A percentile compares a stretch with the other conserved stretches of the same genome.
Evolutionary conservation across 208 protist species (phyloP).

Genomic region (Wallacemonas sp.): DNA sequence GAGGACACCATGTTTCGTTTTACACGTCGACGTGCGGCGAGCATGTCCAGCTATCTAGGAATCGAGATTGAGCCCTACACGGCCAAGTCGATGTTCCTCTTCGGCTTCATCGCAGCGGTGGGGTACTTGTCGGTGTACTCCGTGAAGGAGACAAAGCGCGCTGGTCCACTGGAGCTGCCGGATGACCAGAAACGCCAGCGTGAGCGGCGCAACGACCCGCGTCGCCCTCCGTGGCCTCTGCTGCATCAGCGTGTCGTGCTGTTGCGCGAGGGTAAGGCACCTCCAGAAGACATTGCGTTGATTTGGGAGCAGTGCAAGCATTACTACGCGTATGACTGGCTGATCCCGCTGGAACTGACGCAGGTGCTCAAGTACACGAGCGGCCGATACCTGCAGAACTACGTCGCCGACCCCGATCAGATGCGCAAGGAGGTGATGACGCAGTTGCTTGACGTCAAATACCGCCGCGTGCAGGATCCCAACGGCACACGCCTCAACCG

Average conservation of each 20-base stretch:
- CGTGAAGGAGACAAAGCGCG: slow-evolving; percentile 81
- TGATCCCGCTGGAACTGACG: slow-evolving; percentile 81
- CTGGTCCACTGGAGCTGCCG: slow-evolving; percentile 68
- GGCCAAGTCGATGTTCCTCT: slow-evolving; percentile 76
- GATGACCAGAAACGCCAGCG: slow-evolving; percentile 65
- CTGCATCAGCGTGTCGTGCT: slow-evolving; percentile 80
- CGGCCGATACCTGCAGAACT: slow-evolving; percentile 71
- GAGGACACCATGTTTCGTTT: slow-evolving; percentile 40
- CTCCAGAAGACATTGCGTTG: slow-evolving; percentile 71
- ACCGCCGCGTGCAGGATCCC: slow-evolving; percentile 64
- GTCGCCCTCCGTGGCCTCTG: slow-evolving; percentile 80
- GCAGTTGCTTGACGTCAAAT: slow-evolving; percentile 81
- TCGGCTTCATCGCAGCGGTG: slow-evolving; percentile 70
- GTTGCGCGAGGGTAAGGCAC: slow-evolving; percentile 70
- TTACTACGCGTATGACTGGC: slow-evolving; percentile 86
- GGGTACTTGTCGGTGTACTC: slow-evolving; percentile 71
- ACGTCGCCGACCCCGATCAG: slow-evolving; percentile 77
- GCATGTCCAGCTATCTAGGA: slow-evolving; percentile 51
- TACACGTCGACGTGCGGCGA: slow-evolving; percentile 41
- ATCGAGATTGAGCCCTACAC: slow-evolving; percentile 80
- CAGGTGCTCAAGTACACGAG: slow-evolving; percentile 87
- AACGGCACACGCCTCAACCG: slow-evolving; percentile 67
- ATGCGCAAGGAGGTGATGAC: slow-evolving; percentile 81
- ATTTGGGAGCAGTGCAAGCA: slow-evolving; percentile 83
- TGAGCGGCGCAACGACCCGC: slow-evolving; percentile 67